Evolutionary conservation across 2,329 filamentous ascomycete genomes (phyloP).

Genomic region (Neopestalotiopsis rosae): DNA sequence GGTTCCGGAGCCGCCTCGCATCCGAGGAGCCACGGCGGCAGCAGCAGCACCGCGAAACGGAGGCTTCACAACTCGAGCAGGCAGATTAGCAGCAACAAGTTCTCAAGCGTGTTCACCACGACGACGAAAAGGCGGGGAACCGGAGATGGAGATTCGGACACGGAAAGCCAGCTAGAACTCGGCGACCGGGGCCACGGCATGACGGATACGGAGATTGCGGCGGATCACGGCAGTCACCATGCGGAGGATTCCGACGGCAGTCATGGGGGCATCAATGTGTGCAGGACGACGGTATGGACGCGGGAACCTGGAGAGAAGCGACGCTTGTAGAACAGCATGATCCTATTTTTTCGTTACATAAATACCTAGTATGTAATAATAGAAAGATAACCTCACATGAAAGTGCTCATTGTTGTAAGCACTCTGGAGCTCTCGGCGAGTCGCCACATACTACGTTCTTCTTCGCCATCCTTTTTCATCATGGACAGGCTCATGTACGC

Average conservation of each 20-base stretch:
- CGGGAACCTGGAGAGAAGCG: not conserved
- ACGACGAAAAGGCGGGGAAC: not conserved
- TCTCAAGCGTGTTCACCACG: constrained; percentile 7
- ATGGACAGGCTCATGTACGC: no score
- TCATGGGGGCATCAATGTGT: constrained; percentile 7
- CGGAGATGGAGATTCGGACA: not conserved
- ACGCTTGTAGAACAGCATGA: no score
- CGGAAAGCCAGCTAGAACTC: constrained; percentile 17
- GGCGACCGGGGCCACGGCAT: not conserved
- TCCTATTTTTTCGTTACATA: no score
- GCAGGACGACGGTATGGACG: not conserved
- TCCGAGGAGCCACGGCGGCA: no score
- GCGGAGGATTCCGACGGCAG: not conserved
- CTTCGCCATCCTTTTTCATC: no score
- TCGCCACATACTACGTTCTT: no score
- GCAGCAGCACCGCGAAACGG: not conserved
- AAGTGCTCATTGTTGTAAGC: no score
- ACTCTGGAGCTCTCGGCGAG: no score
- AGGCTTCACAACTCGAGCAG: not conserved
- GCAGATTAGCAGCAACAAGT: not conserved
- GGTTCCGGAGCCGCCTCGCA: not conserved
- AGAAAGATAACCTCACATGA: no score
- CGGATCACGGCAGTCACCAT: not conserved
- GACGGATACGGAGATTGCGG: constrained; percentile 8
- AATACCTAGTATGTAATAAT: no score